Conservation (phyloP, 2,329 filamentous ascomycete species). For the Lecanoromycetidae sp. region DNA sequence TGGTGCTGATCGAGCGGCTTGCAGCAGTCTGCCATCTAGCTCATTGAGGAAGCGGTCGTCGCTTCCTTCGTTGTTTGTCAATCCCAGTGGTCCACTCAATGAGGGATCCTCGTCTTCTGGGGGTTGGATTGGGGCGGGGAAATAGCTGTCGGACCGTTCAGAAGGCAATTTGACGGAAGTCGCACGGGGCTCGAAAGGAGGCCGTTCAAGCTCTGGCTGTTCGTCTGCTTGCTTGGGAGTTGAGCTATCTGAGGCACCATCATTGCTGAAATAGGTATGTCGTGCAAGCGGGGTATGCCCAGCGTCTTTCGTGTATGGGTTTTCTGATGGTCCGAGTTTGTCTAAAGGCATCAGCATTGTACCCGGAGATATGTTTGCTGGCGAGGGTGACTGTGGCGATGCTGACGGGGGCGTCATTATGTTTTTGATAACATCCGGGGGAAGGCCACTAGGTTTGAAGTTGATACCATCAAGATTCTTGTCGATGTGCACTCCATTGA, state of each 20-base stretch:
- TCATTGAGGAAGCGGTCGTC: conserved; percentile 16
- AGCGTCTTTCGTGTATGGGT: conserved; percentile 16
- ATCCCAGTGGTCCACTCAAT: conserved; percentile 15
- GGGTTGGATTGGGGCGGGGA: conserved; percentile 2
- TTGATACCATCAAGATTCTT: conserved; percentile 19
- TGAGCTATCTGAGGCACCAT: conserved; percentile 6
- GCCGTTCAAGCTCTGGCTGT: conserved; percentile 3
- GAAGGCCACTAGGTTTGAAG: conserved; percentile 15
- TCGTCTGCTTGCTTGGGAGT: conserved; percentile 9
- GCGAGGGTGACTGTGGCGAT: conserved; percentile 6
- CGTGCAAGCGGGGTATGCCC: conserved; percentile 19
- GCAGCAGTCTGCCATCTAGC: conserved; percentile 13
- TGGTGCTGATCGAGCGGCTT: conserved; percentile 1
- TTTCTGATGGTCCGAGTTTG: conserved; percentile 1
- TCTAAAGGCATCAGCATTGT: background rate
- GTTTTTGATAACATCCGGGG: conserved; percentile 1
- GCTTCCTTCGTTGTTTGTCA: conserved; percentile 10
- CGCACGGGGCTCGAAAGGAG: conserved; percentile 8
- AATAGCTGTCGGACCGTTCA: conserved; percentile 19
- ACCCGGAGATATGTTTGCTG: background rate
- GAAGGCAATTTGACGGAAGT: conserved; percentile 8
- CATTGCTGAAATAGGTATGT: conserved; percentile 1
- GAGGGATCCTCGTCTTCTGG: conserved; percentile 13
- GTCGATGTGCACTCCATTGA: conserved; percentile 7
- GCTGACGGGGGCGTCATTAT: conserved; percentile 11